Evolutionary conservation across 306 rosid species (phyloP).

Genomic region (Acacia melanoxylon): DNA sequence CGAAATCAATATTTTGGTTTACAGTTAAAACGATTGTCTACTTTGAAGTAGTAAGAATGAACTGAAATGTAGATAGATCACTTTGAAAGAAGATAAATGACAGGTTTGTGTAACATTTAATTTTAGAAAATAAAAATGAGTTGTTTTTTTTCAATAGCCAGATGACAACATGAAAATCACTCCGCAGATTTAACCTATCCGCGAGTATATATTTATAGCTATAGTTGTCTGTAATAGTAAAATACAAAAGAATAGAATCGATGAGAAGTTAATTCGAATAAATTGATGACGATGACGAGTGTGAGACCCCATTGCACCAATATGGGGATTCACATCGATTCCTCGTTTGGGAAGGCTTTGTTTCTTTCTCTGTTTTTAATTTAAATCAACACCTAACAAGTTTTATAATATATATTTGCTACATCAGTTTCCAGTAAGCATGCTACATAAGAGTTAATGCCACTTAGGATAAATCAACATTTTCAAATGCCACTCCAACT

Average conservation of each 20-base stretch:
- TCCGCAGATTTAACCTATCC: no score
- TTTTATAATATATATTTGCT: no score
- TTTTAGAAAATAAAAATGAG: not conserved
- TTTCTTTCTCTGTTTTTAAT: no score
- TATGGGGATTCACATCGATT: no score
- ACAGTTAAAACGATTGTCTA: no score
- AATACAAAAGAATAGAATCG: not conserved
- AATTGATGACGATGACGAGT: constrained; percentile 2
- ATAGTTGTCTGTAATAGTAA: not conserved
- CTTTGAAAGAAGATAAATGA: not conserved
- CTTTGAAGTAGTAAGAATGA: not conserved
- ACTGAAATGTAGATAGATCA: not conserved
- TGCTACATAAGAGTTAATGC: no score
- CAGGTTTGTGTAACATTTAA: not conserved
- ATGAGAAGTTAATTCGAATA: not conserved
- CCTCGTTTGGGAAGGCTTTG: no score
- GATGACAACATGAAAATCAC: not conserved
- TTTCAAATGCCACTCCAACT: no score
- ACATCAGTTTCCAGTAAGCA: no score
- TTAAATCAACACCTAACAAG: no score
- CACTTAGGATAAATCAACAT: no score
- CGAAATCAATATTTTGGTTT: no score
- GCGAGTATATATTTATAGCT: not conserved
- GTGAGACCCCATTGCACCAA: not conserved
- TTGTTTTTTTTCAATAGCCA: not conserved